These are phyloP conservation scores for Sclerotinia subarctica DNA, from an alignment of 2,329 filamentous ascomycete species.

Conservation along the genomic window DNA sequence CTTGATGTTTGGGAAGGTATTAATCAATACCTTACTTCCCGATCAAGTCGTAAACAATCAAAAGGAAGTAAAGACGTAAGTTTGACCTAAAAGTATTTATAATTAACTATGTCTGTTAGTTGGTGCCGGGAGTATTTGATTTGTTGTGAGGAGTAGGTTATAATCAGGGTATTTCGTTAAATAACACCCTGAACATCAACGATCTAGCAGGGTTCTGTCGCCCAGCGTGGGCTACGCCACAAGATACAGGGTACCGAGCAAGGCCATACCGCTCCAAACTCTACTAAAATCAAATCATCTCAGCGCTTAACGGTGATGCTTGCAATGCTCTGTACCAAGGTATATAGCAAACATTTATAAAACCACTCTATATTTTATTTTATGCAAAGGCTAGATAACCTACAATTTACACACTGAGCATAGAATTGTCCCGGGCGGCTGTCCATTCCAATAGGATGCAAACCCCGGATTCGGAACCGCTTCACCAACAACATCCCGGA, in stretches of 20 bases:
- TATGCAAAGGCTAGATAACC: neutral
- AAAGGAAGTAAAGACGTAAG: neutral
- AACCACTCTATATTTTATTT: neutral
- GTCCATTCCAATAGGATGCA: neutral
- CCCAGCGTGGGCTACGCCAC: neutral
- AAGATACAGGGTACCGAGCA: neutral
- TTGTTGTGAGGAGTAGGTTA: no score
- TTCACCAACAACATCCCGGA: conserved; percentile 4
- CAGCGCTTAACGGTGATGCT: neutral
- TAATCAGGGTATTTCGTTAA: neutral
- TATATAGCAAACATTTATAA: neutral
- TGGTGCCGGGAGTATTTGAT: neutral
- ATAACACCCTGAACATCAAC: neutral
- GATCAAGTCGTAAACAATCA: neutral
- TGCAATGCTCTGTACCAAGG: neutral
- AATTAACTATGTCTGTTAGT: neutral
- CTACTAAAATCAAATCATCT: neutral
- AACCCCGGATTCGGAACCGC: neutral
- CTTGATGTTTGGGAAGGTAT: neutral
- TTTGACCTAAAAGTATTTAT: neutral
- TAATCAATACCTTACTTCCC: no score
- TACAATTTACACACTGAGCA: neutral
- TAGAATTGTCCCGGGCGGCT: conserved; percentile 8
- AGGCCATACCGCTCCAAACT: neutral
- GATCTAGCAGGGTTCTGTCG: neutral